Evolutionary conservation across 257 asterid genomes (phyloP).

Genomic region (Nicotiana attenuata): DNA sequence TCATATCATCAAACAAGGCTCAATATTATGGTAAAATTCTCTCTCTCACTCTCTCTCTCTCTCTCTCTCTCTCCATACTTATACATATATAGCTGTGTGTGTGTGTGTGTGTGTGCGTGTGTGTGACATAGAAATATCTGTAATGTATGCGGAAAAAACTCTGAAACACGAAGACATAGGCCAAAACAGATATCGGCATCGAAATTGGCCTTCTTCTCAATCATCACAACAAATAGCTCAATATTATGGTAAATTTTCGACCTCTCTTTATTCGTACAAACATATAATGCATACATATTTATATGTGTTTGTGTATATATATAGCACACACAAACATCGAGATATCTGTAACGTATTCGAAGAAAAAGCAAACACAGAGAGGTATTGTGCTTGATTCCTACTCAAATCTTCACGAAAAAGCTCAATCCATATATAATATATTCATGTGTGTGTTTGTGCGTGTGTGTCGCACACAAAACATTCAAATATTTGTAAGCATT

Average conservation of each 20-base stretch:
- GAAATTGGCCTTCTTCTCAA: neutral
- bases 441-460: neutral
- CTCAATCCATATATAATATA: neutral
- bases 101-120: neutral
- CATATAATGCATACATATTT: neutral
- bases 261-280: neutral
- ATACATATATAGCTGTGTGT: neutral
- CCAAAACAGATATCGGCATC: neutral
- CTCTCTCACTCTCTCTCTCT: neutral
- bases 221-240: neutral
- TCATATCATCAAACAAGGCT: conserved; percentile 5
- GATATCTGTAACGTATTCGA: neutral
- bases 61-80: neutral
- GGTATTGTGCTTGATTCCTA: neutral
- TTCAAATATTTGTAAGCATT: neutral
- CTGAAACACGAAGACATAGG: neutral
- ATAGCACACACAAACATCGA: neutral
- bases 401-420: neutral
- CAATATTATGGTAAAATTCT: neutral
- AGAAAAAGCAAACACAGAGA: neutral
- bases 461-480: neutral
- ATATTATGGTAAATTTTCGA: neutral
- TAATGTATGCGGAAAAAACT: neutral
- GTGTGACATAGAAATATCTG: neutral
- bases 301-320: neutral